These are phyloP conservation scores for Datisca glomerata DNA, from an alignment of 306 rosid species.

Conservation along the genomic window DNA sequence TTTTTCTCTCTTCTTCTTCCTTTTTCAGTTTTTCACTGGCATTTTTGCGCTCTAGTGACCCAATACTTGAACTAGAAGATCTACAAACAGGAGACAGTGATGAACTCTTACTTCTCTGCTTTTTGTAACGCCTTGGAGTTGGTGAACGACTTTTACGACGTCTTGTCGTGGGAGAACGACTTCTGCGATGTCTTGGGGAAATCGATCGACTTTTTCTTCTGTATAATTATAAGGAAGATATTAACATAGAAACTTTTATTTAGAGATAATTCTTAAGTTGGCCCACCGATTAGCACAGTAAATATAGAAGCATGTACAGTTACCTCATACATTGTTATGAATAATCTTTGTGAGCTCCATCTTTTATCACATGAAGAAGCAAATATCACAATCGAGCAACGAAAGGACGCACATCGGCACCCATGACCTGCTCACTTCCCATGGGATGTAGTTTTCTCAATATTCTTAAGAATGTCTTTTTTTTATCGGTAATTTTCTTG, in stretches of 20 bases:
- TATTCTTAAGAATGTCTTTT: slow-evolving; percentile 26
- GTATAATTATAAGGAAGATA: slow-evolving; percentile 25
- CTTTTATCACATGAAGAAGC: slow-evolving; percentile 94
- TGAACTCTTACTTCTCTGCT: slow-evolving; percentile 70
- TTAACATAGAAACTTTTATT: slow-evolving; percentile 20
- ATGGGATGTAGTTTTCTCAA: slow-evolving; percentile 38
- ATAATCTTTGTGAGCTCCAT: slow-evolving; percentile 91
- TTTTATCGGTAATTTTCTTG: no score
- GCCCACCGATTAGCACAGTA: slow-evolving; percentile 51
- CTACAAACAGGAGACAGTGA: slow-evolving; percentile 61
- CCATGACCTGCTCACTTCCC: slow-evolving; percentile 90
- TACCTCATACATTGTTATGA: slow-evolving; percentile 94
- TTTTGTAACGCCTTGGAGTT: slow-evolving; percentile 36
- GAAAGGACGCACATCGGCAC: slow-evolving; percentile 76
- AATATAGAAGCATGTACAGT: slow-evolving; percentile 55
- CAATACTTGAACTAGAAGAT: slow-evolving; percentile 74
- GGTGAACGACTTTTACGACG: slow-evolving; percentile 62
- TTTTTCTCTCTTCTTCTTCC: slow-evolving; percentile 84
- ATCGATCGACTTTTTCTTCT: slow-evolving; percentile 56
- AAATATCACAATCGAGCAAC: slow-evolving; percentile 84
- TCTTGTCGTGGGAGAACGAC: slow-evolving; percentile 38
- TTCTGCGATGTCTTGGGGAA: slow-evolving; percentile 27
- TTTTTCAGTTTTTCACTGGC: slow-evolving; percentile 63
- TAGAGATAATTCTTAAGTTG: slow-evolving; percentile 25
- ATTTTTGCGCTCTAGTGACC: slow-evolving; percentile 59